Evolutionary conservation across 305 asterid genomes (phyloP).

Genomic region (Fraxinus ornus): DNA sequence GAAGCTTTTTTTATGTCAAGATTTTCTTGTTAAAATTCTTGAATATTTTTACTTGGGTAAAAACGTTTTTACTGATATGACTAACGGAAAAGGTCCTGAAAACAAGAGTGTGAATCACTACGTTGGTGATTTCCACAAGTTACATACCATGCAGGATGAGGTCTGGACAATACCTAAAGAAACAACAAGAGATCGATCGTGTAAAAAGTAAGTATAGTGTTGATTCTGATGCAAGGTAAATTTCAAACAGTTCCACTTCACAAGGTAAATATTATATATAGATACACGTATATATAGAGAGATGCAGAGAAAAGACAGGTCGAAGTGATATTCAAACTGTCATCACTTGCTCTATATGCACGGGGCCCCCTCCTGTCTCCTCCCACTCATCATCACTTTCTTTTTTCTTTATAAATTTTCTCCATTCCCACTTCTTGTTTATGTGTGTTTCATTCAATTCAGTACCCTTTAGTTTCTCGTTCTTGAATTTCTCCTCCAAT

Average conservation of each 20-base stretch:
- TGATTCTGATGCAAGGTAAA: slow-evolving; percentile 38
- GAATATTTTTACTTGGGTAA: neutral
- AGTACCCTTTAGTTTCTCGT: neutral
- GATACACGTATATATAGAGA: neutral
- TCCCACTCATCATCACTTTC: slow-evolving; percentile 10
- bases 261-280: slow-evolving; percentile 25
- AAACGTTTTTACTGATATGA: neutral
- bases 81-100: neutral
- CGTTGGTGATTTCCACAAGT: slow-evolving; percentile 6
- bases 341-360: slow-evolving; percentile 38
- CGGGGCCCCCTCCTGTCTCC: slow-evolving; percentile 27
- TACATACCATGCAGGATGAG: slow-evolving; percentile 19
- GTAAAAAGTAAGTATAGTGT: slow-evolving; percentile 10
- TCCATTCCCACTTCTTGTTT: neutral
- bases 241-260: slow-evolving; percentile 32
- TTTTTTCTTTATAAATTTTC: slow-evolving; percentile 21
- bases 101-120: neutral
- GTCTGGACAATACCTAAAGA: slow-evolving; percentile 37
- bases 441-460: neutral
- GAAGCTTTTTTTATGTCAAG: slow-evolving; percentile 2
- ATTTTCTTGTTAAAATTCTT: neutral
- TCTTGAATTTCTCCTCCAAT: neutral
- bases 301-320: slow-evolving; percentile 34
- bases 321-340: slow-evolving; percentile 59
- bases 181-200: slow-evolving; percentile 21